Base-by-base conservation (phyloP, 139 green algal species). In the Closterium sp. region DNA sequence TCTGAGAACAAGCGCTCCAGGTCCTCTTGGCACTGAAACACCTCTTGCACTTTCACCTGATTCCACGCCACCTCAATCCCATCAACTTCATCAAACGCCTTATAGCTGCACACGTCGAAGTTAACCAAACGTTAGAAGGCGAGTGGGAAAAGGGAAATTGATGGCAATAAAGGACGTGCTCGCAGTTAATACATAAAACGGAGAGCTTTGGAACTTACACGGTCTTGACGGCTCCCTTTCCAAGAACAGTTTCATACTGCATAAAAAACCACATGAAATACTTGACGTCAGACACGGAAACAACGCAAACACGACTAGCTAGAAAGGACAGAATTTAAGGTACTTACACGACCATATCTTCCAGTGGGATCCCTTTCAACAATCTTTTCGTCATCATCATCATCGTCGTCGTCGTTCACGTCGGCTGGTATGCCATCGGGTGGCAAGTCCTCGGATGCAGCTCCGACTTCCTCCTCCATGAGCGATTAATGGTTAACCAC, bases 11-110 rank as follows among this genome's bases (percentile, higher is more conserved):
- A 92, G 1, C 98, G 96, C 50, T 98, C 97, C 21, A 96, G 95
- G 91, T 98, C 97, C 92, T 97, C 96, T 22, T 90, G 89, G 45
- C 34, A 92, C 28, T 94, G 87, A 34, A 97, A 94, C 85, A 98
- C 91, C 88, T 97, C 96, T 45, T 91, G 93, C 88, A 97, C 93
- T 3, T 95, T 92, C 79, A 99, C 96, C 93, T 99, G 97, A 95
- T 99, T 99, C 98, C 98, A 99, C 2, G 98, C 98, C 9, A 99
- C 97, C 93, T 99, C 97, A 19, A 97, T 97, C 70, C 97, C 97
- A 90, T 99, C 97, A 62, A 97, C 95, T 87, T 97, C 96, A 91
- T 99, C 98, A 95, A 99, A 99, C 1, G 96, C 98, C 93, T 98
- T 98, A 95, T 98, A 99, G 34, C 87, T 73, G 87, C 32, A 62